Evolutionary conservation across 768 basidiomycete genomes (phyloP), one percentile per base, ranked within the genome.

Genomic region (Boletus reticuloceps): DNA sequence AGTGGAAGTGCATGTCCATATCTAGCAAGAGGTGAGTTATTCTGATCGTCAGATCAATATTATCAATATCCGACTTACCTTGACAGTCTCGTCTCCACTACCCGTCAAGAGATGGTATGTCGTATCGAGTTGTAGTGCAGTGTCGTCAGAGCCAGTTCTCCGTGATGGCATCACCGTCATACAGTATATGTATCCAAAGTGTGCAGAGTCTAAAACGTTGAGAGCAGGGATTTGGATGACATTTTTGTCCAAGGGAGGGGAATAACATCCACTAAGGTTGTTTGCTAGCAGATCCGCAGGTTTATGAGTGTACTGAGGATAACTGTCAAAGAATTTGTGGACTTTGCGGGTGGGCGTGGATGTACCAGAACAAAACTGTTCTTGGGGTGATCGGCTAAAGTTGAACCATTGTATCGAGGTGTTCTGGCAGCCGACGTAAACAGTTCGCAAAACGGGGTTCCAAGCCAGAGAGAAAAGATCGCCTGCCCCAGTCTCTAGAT

Each of bases 101-200:
- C 94, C 94, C 14, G 91, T 93, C 13, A 89, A 81, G 14, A 97
- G 79, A 51, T 83, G 80, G 34, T 70, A 65, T n/a, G 55, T 61
- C 16, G 56, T 64, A 14, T 68, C 65, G 1, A 64, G 64, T 45
- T 58, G 58, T 8, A 63, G 51, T 25, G 51, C 36, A 8, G n/a
- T 39, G 25, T 74, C 71, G 44, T 73, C 65, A 3, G 71, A 73
- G 16, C 74, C 77, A 51, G 73, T 73, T 44, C 69, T 67, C n/a
- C 67, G 70, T 16, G 72, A 74, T 20, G 75, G 74, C 12, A 79
- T 61, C 16, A 83, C 69, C 14, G 77, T 72, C 84, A 94, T 85
- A 62, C 89, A 92, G 67, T 96, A 95, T 13, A 98, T 81, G 65
- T 98, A 98, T 10, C 96, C 96, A 67, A 85, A 95, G 70, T 98